Evolutionary conservation across 441 rosid species (phyloP), one percentile per base, ranked within the genome.

Genomic region (Flueggea neowawraea): DNA sequence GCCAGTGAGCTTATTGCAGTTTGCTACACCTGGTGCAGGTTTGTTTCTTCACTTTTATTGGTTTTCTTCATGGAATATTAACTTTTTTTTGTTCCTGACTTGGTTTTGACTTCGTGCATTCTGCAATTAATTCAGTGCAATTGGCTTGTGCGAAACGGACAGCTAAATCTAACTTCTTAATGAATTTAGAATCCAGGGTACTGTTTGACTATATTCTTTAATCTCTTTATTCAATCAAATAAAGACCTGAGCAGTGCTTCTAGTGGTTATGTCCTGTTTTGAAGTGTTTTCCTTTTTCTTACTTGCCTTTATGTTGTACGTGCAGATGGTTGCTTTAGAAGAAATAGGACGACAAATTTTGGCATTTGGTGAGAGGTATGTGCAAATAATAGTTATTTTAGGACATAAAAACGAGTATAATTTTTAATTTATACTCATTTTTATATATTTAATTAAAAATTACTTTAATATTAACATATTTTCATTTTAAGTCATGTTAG

Each of bases 261-360:
- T 22, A 22, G 28, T 22, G 28, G 45, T 6, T 43, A 6, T 6
- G n/a, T 43, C 45, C 45, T 43, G 12, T 11, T 43, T 43, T 43
- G 54, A 58, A 79, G 84, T 78, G 80, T 93, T 55, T 73, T 80
- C 32, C 16, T 22, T 43, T 7, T 6, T 36, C 12, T 48, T 54
- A 32, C 36, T 68, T 51, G 41, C n/a, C 31, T 48, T 62, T 3
- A 61, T 44, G 52, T 47, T n/a, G 64, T 43, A 43, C 63, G 2
- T 73, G 69, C 86, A 95, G 96, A 80, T 84, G 84, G 79, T 87
- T 69, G 85, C 74, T 33, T 68, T 95, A 7, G 96, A 91, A 83
- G 99, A 95, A 69, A 87, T 86, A 31, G 97, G 95, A 28, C 83
- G 96, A 60, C 99, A 95, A 79, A 69, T 86, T 68, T 83, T 91